A percentile compares a stretch with the other conserved stretches of the same genome.
Evolutionary conservation across 148 eudicot genomes (phyloP).

Genomic region (Rhododendron kiyosumense): DNA sequence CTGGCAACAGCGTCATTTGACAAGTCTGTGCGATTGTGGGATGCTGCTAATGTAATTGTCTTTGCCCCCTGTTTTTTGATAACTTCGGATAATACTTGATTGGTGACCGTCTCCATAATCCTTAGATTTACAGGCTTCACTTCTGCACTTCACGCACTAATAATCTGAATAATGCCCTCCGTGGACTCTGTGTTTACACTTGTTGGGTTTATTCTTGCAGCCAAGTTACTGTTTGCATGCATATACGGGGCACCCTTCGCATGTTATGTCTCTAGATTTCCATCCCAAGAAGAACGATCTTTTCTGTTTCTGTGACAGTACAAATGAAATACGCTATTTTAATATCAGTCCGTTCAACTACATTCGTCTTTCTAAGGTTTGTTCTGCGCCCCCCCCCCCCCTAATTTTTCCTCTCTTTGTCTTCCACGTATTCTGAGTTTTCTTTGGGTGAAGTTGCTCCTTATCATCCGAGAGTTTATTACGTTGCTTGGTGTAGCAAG

Average conservation of each 20-base stretch:
- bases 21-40: conserved; percentile 87
- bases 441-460: background rate
- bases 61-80: background rate
- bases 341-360: conserved; percentile 63
- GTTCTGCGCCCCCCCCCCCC: background rate
- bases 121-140: conserved; percentile 13
- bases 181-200: background rate
- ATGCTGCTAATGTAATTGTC: conserved; percentile 70
- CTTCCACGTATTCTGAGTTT: background rate
- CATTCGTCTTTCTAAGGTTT: conserved; percentile 72
- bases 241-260: conserved; percentile 65
- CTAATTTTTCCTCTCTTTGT: background rate
- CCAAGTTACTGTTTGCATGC: conserved; percentile 70
- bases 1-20: conserved; percentile 86
- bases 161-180: background rate
- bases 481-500: conserved; percentile 44
- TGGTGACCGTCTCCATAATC: background rate
- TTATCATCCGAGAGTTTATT: background rate
- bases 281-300: conserved; percentile 88
- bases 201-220: conserved; percentile 46
- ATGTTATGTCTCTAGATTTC: conserved; percentile 92
- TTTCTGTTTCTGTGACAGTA: conserved; percentile 87
- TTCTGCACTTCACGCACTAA: background rate
- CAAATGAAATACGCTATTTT: conserved; percentile 80
- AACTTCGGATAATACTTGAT: background rate